Percentiles rank a stretch among this genome's conserved stretches.
Evolutionary conservation across 257 asterid species (phyloP).

Genomic region (Solanum chmielewskii): DNA sequence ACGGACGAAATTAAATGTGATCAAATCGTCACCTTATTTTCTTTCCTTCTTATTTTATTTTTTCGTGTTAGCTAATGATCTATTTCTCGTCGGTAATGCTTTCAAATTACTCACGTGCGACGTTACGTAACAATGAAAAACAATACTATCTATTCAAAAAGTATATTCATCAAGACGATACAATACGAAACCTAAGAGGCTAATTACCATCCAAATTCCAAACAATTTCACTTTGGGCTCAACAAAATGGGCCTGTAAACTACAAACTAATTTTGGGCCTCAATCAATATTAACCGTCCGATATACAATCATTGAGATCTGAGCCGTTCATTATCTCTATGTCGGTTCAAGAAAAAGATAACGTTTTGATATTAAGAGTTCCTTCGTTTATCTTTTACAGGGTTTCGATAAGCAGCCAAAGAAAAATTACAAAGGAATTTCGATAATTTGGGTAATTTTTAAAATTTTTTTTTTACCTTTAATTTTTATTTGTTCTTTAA

Average conservation of each 20-base stretch:
- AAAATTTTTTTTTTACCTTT: neutral
- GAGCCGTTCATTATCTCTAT: neutral
- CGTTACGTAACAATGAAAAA: too few species aligned
- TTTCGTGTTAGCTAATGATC: too few species aligned
- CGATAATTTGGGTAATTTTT: neutral
- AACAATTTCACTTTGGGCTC: neutral
- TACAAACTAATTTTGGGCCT: neutral
- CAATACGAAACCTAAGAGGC: too few species aligned
- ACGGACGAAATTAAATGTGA: too few species aligned
- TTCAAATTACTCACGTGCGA: too few species aligned
- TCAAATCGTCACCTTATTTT: neutral
- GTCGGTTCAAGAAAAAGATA: neutral
- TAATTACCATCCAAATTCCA: neutral
- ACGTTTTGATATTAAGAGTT: neutral
- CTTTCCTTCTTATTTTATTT: neutral
- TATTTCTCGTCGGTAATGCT: neutral
- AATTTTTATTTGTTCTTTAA: neutral
- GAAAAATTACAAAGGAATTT: neutral
- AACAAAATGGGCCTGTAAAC: neutral
- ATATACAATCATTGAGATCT: neutral
- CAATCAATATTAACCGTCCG: neutral
- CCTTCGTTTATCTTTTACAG: neutral
- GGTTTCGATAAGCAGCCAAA: neutral
- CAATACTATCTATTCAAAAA: neutral
- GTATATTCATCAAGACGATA: too few species aligned